Conservation (phyloP, 2,329 filamentous ascomycete genomes). For the Colletotrichum sp. region DNA sequence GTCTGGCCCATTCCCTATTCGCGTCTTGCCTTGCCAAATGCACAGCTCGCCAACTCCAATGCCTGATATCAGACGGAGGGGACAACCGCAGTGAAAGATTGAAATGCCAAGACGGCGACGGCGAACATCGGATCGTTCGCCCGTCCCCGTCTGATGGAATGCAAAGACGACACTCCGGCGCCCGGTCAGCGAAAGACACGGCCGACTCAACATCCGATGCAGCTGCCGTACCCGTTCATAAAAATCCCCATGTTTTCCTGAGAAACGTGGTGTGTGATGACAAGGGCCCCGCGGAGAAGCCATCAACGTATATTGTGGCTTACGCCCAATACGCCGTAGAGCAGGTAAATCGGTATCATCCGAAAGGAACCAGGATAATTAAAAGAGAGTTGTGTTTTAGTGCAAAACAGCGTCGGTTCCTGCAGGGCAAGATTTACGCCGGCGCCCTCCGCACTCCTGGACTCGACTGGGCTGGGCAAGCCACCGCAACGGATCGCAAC, state of each 20-base stretch:
- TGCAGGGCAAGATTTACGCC: background rate
- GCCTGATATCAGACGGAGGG: background rate
- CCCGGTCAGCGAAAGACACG: background rate
- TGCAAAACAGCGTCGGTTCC: background rate
- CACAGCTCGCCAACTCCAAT: background rate
- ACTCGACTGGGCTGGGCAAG: background rate
- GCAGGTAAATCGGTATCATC: background rate
- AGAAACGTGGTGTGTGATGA: background rate
- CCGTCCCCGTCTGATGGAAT: background rate
- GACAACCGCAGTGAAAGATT: background rate
- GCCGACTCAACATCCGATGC: background rate
- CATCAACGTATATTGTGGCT: background rate
- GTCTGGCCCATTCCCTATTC: background rate
- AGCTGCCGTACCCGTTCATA: background rate
- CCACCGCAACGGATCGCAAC: background rate
- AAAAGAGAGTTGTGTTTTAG: background rate
- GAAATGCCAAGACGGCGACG: background rate
- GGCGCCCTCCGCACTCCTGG: background rate
- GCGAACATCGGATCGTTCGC: background rate
- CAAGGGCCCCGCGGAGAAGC: background rate
- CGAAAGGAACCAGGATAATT: background rate
- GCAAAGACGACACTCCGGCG: background rate
- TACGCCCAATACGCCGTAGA: background rate
- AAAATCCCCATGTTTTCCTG: background rate
- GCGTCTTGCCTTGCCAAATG: too few species aligned